Percentiles rank a stretch among this genome's conserved stretches.
Evolutionary conservation across 176 grass and related monocot species (phyloP).

Genomic region (Guadua angustifolia): DNA sequence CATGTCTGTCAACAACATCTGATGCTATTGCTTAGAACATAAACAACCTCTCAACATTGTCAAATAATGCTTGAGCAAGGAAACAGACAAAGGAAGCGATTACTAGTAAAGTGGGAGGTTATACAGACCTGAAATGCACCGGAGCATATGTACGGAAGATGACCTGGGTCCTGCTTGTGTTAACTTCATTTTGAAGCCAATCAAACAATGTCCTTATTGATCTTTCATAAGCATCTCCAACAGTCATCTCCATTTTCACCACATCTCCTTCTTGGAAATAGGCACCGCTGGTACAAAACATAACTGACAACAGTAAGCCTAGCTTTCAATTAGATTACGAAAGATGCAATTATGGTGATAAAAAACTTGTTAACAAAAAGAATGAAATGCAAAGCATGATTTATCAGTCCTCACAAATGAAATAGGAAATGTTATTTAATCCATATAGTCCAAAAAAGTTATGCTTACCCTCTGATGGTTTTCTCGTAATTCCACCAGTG

Average conservation of each 20-base stretch:
- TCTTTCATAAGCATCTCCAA: conserved; percentile 64
- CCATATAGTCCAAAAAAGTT: conserved; percentile 3
- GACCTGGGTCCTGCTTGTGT: conserved; percentile 79
- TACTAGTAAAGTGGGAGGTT: not conserved
- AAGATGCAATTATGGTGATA: conserved; percentile 22
- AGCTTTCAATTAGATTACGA: conserved; percentile 12
- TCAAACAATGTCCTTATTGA: conserved; percentile 69
- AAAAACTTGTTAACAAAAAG: not conserved
- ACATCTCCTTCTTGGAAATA: conserved; percentile 82
- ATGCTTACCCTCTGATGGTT: conserved; percentile 72
- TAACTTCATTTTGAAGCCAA: conserved; percentile 81
- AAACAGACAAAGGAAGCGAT: conserved; percentile 18
- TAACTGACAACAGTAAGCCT: conserved; percentile 38
- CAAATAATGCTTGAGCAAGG: conserved; percentile 31
- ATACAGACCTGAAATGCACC: conserved; percentile 94
- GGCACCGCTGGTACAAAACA: conserved; percentile 58
- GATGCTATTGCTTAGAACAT: not conserved
- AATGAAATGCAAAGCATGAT: not conserved
- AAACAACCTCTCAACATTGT: not conserved
- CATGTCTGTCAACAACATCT: not conserved
- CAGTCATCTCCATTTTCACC: conserved; percentile 89
- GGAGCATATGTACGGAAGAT: conserved; percentile 92
- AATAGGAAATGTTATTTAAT: not conserved
- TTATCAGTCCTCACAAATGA: not conserved
- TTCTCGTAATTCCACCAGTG: conserved; percentile 96